Conservation (phyloP, 2,329 filamentous ascomycete genomes). For the Thielaviopsis euricoi region DNA sequence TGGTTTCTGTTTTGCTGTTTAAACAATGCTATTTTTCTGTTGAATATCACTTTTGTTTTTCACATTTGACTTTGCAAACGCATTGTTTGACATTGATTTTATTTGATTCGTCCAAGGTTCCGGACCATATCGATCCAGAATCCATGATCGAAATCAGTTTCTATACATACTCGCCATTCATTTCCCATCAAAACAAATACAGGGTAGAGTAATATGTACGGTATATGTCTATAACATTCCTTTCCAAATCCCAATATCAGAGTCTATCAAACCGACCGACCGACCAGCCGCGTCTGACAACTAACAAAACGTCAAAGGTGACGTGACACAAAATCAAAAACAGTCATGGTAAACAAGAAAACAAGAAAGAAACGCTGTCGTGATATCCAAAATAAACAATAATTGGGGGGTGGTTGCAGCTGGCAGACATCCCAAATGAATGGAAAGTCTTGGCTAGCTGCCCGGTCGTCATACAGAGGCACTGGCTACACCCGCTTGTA, state of each 20-base stretch:
- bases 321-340: background rate
- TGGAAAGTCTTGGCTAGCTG: background rate
- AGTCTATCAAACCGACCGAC: background rate
- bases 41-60: background rate
- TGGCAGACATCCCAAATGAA: background rate
- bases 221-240: background rate
- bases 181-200: background rate
- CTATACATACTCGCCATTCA: no score
- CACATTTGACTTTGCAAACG: background rate
- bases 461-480: background rate
- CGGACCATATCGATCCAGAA: background rate
- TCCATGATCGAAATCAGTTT: background rate
- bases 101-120: background rate
- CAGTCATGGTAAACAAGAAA: background rate
- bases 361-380: background rate
- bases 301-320: background rate
- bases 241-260: background rate
- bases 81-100: background rate
- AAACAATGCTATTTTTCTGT: background rate
- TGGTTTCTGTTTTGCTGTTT: background rate
- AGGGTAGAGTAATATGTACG: background rate
- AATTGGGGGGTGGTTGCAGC: background rate
- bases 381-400: background rate
- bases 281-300: no score
- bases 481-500: background rate